Percentiles rank a stretch among this genome's conserved stretches.
Evolutionary conservation across 306 rosid genomes (phyloP).

Genomic region (Mimosa bimucronata): DNA sequence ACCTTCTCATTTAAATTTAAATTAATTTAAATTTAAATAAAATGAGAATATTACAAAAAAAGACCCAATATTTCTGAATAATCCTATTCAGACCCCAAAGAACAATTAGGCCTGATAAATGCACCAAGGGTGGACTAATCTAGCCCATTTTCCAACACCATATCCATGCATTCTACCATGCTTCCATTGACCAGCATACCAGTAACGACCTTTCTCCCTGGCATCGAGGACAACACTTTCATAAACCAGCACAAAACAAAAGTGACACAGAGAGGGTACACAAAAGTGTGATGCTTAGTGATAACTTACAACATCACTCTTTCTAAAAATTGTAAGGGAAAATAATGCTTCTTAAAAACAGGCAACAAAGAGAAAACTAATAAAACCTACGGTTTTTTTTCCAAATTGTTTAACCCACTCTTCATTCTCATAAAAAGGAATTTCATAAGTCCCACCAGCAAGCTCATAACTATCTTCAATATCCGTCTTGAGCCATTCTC

Average conservation of each 20-base stretch:
- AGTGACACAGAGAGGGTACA: slow-evolving; percentile 22
- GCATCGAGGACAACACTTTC: slow-evolving; percentile 36
- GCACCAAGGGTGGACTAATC: too few relatives aligned
- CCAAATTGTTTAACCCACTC: slow-evolving; percentile 78
- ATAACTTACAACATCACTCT: background rate
- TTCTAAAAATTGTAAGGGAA: slow-evolving; percentile 15
- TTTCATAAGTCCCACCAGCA: slow-evolving; percentile 59
- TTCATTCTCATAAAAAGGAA: slow-evolving; percentile 79
- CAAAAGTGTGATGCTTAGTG: slow-evolving; percentile 19
- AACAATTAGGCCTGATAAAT: too few relatives aligned
- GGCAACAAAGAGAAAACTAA: slow-evolving; percentile 20
- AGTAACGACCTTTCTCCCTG: slow-evolving; percentile 95
- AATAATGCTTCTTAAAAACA: slow-evolving; percentile 23
- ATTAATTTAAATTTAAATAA: too few relatives aligned
- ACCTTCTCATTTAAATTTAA: too few relatives aligned
- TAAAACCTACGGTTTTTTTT: slow-evolving; percentile 76
- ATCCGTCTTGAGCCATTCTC: slow-evolving; percentile 94
- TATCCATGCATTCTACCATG: slow-evolving; percentile 98
- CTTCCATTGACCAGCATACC: slow-evolving; percentile 98
- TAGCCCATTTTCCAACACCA: too few relatives aligned
- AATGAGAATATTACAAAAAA: too few relatives aligned
- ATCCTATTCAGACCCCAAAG: too few relatives aligned
- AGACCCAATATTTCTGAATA: too few relatives aligned
- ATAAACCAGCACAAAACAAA: slow-evolving; percentile 23
- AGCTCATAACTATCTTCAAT: slow-evolving; percentile 72